Evolutionary conservation across 768 basidiomycete species (phyloP).

Genomic region (Tylopilus sp.): DNA sequence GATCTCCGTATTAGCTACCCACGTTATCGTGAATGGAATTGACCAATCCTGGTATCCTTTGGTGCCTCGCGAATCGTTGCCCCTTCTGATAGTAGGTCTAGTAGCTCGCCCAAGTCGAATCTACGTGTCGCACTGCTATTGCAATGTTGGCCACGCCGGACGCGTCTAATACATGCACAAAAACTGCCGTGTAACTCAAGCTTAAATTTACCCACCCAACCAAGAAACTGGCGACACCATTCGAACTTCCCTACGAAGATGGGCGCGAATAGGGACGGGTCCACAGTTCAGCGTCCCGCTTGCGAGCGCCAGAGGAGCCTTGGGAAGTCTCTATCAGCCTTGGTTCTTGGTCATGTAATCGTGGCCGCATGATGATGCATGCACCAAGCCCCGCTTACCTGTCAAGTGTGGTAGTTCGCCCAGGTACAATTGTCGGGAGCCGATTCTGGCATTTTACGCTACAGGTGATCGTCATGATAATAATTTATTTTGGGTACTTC

Average conservation of each 20-base stretch:
- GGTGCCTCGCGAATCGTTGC: background rate
- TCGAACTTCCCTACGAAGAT: background rate
- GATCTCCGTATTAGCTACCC: background rate
- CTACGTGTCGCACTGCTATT: background rate
- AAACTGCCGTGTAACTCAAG: background rate
- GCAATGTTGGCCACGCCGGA: background rate
- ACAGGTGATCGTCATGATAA: background rate
- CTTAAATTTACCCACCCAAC: background rate
- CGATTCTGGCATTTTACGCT: background rate
- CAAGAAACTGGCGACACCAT: background rate
- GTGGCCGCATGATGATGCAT: background rate
- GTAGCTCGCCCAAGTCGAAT: background rate
- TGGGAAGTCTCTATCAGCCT: background rate
- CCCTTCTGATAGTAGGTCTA: background rate
- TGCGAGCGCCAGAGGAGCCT: background rate
- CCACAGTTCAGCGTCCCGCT: background rate
- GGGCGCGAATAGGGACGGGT: background rate
- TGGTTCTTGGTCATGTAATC: background rate
- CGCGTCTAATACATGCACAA: background rate
- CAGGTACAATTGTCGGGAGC: background rate
- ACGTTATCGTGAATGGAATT: background rate
- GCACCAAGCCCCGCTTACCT: background rate
- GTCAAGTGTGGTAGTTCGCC: background rate
- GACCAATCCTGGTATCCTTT: no score
- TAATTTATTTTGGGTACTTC: background rate